These are phyloP conservation scores for Dendryphion nanum DNA, from an alignment of 2,329 filamentous ascomycete species.

Conservation along the genomic window DNA sequence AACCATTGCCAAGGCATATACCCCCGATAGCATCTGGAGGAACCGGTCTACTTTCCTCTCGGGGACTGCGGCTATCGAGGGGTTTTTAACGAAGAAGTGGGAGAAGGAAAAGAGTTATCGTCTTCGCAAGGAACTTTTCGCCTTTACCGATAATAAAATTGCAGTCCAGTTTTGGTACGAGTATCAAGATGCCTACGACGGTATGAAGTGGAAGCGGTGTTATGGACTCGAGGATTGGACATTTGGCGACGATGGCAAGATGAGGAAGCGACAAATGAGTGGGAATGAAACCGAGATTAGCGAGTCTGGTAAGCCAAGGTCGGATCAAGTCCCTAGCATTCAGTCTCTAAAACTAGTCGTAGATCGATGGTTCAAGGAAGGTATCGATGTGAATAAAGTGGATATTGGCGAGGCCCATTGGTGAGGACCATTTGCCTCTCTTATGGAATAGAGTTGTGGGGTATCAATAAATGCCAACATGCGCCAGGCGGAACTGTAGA, in stretches of 20 bases:
- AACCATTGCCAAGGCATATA: constrained; percentile 70
- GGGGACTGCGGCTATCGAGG: constrained; percentile 66
- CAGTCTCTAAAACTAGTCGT: constrained; percentile 12
- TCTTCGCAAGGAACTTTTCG: constrained; percentile 80
- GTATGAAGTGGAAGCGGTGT: constrained; percentile 73
- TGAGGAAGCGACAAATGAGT: constrained; percentile 75
- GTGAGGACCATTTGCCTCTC: too few relatives aligned
- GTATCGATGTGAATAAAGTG: constrained; percentile 66
- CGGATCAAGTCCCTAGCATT: too few relatives aligned
- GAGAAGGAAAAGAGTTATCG: constrained; percentile 67
- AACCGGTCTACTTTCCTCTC: constrained; percentile 70
- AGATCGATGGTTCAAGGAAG: constrained; percentile 69
- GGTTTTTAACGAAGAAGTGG: constrained; percentile 74
- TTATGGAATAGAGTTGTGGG: constrained; percentile 7
- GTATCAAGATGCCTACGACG: constrained; percentile 65
- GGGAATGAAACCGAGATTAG: constrained; percentile 67
- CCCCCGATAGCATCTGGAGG: constrained; percentile 73
- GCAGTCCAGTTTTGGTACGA: constrained; percentile 93
- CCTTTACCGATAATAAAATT: constrained; percentile 72
- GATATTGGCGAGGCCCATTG: constrained; percentile 67
- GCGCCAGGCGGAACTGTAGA: too few relatives aligned
- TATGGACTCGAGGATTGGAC: constrained; percentile 84
- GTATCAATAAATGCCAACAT: constrained; percentile 26
- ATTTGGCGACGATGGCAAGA: constrained; percentile 66
- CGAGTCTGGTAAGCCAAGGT: constrained; percentile 41